Evolutionary conservation across 2,329 filamentous ascomycete genomes (phyloP).

Genomic region (Tricladium varicosporioides): DNA sequence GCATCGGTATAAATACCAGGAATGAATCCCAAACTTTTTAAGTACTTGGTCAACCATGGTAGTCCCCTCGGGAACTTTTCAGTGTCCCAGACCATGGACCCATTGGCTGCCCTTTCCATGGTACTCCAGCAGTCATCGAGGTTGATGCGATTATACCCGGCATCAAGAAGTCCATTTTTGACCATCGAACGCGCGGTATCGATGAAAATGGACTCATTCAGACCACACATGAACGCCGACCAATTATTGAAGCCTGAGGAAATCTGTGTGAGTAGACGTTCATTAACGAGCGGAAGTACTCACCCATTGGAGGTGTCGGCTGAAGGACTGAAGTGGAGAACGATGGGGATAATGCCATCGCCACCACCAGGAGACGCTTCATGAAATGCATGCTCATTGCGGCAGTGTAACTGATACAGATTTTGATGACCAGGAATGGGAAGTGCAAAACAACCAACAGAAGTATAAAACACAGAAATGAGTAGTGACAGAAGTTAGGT

Average conservation of each 20-base stretch:
- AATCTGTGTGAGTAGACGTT: neutral
- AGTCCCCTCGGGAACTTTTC: constrained; percentile 59
- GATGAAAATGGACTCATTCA: constrained; percentile 48
- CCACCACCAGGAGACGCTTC: constrained; percentile 3
- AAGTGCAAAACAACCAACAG: neutral
- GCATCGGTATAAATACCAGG: constrained; percentile 63
- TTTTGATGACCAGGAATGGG: neutral
- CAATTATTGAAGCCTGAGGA: constrained; percentile 45
- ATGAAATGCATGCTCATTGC: constrained; percentile 8
- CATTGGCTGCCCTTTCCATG: constrained; percentile 41
- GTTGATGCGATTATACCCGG: constrained; percentile 56
- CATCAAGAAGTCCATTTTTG: constrained; percentile 46
- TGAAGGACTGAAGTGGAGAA: constrained; percentile 26
- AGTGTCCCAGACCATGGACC: constrained; percentile 44
- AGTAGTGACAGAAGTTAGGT: too few species aligned
- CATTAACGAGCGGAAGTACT: neutral
- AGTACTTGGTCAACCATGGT: constrained; percentile 48
- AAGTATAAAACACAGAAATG: neutral
- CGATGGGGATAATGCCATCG: constrained; percentile 2
- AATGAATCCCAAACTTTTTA: constrained; percentile 59
- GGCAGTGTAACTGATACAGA: neutral
- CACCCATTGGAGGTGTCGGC: constrained; percentile 45
- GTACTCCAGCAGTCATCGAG: constrained; percentile 62
- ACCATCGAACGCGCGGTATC: constrained; percentile 48
- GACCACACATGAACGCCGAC: constrained; percentile 46